phyloP scores from a whole-genome alignment of 305 asterid species.

The Solanum hybrid region DNA sequence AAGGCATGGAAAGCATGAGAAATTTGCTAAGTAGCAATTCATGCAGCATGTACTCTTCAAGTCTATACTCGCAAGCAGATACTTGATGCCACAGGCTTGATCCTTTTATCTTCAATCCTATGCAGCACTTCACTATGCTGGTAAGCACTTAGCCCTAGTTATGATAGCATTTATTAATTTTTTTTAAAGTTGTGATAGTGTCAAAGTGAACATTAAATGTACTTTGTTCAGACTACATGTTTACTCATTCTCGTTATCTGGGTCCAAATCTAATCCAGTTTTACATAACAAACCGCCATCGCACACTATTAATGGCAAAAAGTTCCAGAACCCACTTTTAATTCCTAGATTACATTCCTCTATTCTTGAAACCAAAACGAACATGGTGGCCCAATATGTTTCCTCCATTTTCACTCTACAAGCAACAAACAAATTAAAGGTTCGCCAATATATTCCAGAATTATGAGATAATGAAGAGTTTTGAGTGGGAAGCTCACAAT shows the following conservation, averaged over 20 bases:
- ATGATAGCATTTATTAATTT: neutral
- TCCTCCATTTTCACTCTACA: neutral
- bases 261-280: neutral
- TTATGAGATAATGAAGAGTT: neutral
- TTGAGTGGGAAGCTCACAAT: slow-evolving; percentile 38
- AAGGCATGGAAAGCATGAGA: neutral
- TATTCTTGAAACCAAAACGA: neutral
- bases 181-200: neutral
- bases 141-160: neutral
- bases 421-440: neutral
- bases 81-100: neutral
- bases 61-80: neutral
- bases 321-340: neutral
- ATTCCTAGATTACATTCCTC: neutral
- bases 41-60: neutral
- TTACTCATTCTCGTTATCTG: neutral
- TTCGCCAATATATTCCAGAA: neutral
- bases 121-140: neutral
- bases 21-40: neutral
- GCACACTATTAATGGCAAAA: neutral
- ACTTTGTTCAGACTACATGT: neutral
- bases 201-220: neutral
- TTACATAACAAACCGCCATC: neutral
- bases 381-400: neutral
- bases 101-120: neutral